Conservation (phyloP, 148 eudicot genomes). For the Camellia lanceoleosa region DNA sequence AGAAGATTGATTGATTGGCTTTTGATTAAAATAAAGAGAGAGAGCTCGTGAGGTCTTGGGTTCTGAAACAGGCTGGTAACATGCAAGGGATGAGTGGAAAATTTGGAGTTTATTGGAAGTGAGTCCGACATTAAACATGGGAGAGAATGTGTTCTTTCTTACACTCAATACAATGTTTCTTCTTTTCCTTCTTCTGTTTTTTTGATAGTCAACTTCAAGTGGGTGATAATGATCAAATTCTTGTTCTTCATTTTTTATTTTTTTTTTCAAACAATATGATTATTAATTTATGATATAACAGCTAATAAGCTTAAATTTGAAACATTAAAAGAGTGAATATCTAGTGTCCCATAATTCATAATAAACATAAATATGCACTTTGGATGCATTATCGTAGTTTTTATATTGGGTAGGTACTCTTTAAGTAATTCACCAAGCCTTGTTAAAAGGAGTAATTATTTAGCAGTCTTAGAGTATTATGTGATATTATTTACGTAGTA, state of each 20-base stretch:
- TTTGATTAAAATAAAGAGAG: constrained; percentile 9
- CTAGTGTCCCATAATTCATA: no score
- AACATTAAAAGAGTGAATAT: no score
- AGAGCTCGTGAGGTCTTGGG: constrained; percentile 45
- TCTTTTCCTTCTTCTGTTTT: constrained; percentile 2
- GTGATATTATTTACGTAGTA: no score
- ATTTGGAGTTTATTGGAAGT: constrained; percentile 47
- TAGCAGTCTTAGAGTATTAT: no score
- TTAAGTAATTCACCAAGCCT: no score
- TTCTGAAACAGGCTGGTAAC: constrained; percentile 37
- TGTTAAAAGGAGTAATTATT: no score
- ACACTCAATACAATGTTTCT: constrained; percentile 5
- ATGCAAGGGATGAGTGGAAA: constrained; percentile 25
- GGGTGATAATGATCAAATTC: constrained; percentile 13
- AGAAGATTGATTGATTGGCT: constrained; percentile 25
- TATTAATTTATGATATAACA: no score
- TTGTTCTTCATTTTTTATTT: constrained; percentile 10
- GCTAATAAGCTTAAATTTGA: no score
- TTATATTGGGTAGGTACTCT: no score
- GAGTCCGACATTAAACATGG: constrained; percentile 74
- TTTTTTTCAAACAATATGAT: background rate
- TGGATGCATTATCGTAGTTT: no score
- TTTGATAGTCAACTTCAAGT: constrained; percentile 16
- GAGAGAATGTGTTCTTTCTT: constrained; percentile 76
- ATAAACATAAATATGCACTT: no score